Evolutionary conservation across 1,284 basidiomycete genomes (phyloP).

Genomic region (Takashimella koratensis): DNA sequence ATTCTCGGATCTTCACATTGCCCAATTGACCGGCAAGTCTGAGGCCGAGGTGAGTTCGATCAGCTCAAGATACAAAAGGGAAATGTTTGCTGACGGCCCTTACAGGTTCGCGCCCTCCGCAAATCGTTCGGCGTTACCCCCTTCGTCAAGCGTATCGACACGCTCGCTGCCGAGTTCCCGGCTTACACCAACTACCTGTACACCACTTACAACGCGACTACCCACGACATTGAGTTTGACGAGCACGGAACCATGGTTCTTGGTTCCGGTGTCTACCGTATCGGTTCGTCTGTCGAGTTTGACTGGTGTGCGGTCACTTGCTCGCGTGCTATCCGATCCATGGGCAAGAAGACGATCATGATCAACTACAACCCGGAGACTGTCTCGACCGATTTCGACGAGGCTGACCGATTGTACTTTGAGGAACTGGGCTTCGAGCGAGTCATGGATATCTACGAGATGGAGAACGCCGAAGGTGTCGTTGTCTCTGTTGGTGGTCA

Average conservation of each 20-base stretch:
- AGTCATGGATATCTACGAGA: conserved; percentile 99
- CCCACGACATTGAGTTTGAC: conserved; percentile 93
- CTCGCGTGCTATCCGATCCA: conserved; percentile 81
- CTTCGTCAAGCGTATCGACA: conserved; percentile 99
- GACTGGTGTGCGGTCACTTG: conserved; percentile 99
- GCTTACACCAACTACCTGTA: conserved; percentile 99
- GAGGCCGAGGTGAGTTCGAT: conserved; percentile 58
- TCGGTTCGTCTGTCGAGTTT: conserved; percentile 97
- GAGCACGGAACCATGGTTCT: conserved; percentile 98
- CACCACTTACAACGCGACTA: conserved; percentile 96
- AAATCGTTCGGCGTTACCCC: conserved; percentile 86
- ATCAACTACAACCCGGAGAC: conserved; percentile 99
- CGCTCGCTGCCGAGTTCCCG: conserved; percentile 96
- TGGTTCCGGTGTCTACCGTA: conserved; percentile 97
- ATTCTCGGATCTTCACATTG: conserved; percentile 91
- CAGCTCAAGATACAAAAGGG: no score
- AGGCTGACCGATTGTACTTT: conserved; percentile 97
- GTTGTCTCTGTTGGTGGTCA: conserved; percentile 98
- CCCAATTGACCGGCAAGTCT: conserved; percentile 63
- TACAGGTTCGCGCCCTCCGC: conserved; percentile 73
- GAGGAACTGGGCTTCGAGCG: conserved; percentile 97
- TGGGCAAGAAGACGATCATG: conserved; percentile 97
- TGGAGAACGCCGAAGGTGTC: conserved; percentile 87
- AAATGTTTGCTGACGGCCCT: no score
- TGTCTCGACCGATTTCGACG: conserved; percentile 98